These are phyloP conservation scores for Taiozyma sp. DNA, from an alignment of 1,139 yeast genomes.

Conservation along the genomic window DNA sequence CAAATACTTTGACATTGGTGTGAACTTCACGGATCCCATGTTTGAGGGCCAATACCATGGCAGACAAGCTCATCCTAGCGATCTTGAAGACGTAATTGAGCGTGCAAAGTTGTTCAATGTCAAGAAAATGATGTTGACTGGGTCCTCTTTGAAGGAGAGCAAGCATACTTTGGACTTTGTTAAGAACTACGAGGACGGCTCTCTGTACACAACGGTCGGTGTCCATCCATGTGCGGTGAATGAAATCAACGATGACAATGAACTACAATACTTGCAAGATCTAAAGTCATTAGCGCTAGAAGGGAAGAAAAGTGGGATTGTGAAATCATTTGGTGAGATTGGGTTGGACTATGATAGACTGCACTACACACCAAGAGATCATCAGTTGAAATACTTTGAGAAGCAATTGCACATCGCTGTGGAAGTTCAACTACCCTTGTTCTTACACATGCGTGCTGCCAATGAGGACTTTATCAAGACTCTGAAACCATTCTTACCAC, in stretches of 20 bases:
- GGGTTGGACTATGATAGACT: slow-evolving; percentile 93
- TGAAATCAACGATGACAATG: slow-evolving; percentile 39
- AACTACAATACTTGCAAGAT: slow-evolving; percentile 37
- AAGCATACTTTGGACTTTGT: slow-evolving; percentile 41
- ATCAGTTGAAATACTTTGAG: slow-evolving; percentile 64
- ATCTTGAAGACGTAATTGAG: slow-evolving; percentile 55
- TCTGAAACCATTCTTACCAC: slow-evolving; percentile 50
- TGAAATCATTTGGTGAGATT: slow-evolving; percentile 86
- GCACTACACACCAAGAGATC: slow-evolving; percentile 63
- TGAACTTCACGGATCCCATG: slow-evolving; percentile 87
- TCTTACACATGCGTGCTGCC: slow-evolving; percentile 88
- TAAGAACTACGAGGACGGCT: slow-evolving; percentile 28
- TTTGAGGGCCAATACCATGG: slow-evolving; percentile 79
- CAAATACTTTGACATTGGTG: slow-evolving; percentile 46
- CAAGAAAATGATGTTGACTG: slow-evolving; percentile 70
- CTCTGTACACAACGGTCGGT: slow-evolving; percentile 72
- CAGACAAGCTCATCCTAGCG: slow-evolving; percentile 60
- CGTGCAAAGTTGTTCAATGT: slow-evolving; percentile 70
- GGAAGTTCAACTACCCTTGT: slow-evolving; percentile 60
- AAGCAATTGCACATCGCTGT: slow-evolving; percentile 65
- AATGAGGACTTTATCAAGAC: slow-evolving; percentile 71
- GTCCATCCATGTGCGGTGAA: slow-evolving; percentile 91
- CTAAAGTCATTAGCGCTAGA: slow-evolving; percentile 44
- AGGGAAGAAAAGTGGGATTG: slow-evolving; percentile 46
- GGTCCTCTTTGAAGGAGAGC: slow-evolving; percentile 71